Percentiles rank a stretch among this genome's conserved stretches.
These are phyloP conservation scores for Dactylellina sp. DNA, from an alignment of 2,329 filamentous ascomycete species.

Conservation along the genomic window DNA sequence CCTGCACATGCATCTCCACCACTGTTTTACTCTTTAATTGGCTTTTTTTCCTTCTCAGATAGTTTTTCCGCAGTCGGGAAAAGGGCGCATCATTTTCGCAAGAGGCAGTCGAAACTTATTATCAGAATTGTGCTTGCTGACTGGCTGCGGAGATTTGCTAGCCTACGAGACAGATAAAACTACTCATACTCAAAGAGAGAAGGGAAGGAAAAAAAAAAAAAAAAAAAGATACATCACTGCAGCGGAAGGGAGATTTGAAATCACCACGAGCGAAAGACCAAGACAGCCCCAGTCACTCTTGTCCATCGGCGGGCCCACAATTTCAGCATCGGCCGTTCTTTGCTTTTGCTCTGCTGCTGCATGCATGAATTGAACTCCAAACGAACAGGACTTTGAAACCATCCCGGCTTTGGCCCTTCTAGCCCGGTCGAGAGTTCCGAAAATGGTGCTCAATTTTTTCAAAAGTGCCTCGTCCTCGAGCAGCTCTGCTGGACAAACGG, in stretches of 20 bases:
- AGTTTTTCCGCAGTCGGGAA: conserved; percentile 3
- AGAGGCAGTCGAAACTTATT: conserved; percentile 15
- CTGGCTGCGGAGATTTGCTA: conserved; percentile 13
- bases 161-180: conserved; percentile 24
- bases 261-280: conserved; percentile 4
- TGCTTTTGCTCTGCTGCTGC: conserved; percentile 8
- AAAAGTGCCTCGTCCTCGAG: conserved; percentile 53
- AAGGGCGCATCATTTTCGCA: conserved; percentile 21
- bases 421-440: conserved; percentile 49
- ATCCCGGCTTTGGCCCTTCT: conserved; percentile 16
- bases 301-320: conserved; percentile 1
- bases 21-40: no score
- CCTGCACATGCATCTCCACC: neutral
- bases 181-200: conserved; percentile 1
- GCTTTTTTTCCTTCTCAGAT: conserved; percentile 4
- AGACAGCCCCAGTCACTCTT: conserved; percentile 1
- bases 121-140: conserved; percentile 1
- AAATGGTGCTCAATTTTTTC: conserved; percentile 56
- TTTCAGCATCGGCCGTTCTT: neutral
- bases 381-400: conserved; percentile 24
- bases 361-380: conserved; percentile 13
- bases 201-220: neutral
- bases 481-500: conserved; percentile 29
- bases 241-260: conserved; percentile 17
- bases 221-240: conserved; percentile 4